Conservation (phyloP, 2,329 filamentous ascomycete genomes). For the Tothia fuscella region DNA sequence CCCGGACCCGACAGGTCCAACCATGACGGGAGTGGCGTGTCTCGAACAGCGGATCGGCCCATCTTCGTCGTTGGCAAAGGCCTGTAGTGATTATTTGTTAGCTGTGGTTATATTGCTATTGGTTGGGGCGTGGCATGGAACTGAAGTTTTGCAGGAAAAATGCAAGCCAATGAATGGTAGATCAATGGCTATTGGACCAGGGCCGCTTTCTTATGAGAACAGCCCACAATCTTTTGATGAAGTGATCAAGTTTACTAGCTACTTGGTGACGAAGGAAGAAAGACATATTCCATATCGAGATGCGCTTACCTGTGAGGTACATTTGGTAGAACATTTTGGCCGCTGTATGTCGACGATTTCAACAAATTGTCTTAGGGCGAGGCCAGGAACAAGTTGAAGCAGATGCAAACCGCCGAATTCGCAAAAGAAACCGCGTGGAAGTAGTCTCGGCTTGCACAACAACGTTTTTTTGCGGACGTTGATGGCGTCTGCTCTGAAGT, state of each 20-base stretch:
- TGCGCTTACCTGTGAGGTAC: constrained; percentile 31
- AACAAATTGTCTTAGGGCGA: not conserved
- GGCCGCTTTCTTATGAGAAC: too few relatives aligned
- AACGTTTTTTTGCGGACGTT: not conserved
- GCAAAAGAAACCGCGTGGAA: constrained; percentile 7
- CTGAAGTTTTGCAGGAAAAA: not conserved
- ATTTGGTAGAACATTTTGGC: constrained; percentile 31
- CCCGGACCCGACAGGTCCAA: constrained; percentile 80
- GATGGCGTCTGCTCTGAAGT: not conserved
- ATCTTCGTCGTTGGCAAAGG: constrained; percentile 87
- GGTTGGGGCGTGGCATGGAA: too few relatives aligned
- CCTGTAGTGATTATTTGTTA: constrained; percentile 43
- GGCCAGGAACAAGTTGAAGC: constrained; percentile 5
- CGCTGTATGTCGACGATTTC: not conserved
- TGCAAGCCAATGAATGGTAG: too few relatives aligned
- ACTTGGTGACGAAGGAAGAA: too few relatives aligned
- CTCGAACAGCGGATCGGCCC: constrained; percentile 84
- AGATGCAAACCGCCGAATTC: constrained; percentile 9
- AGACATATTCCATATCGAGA: too few relatives aligned
- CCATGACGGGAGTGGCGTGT: constrained; percentile 62
- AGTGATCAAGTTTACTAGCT: too few relatives aligned
- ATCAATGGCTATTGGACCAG: too few relatives aligned
- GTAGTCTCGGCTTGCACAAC: constrained; percentile 4
- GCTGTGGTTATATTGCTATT: not conserved
- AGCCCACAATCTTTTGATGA: too few relatives aligned